Conservation (phyloP, 1,139 yeast species). For the Taphrina pruni region DNA sequence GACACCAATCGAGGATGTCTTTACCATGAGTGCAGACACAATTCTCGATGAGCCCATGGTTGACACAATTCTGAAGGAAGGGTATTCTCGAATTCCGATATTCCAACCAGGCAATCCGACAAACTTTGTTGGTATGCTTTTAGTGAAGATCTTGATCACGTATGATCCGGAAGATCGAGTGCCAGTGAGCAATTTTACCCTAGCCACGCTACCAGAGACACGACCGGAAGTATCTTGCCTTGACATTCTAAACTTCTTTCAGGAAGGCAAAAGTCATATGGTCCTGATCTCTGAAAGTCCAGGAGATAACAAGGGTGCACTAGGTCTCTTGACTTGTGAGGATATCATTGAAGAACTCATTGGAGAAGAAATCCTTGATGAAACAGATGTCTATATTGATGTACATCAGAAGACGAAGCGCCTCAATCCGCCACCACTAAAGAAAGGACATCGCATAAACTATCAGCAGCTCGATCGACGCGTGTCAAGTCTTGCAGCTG, state of each 20-base stretch:
- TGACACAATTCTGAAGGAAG: slow-evolving; percentile 89
- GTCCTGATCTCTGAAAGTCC: slow-evolving; percentile 87
- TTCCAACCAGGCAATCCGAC: slow-evolving; percentile 86
- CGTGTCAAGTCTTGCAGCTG: slow-evolving; percentile 8
- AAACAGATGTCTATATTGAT: slow-evolving; percentile 92
- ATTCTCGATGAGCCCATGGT: slow-evolving; percentile 83
- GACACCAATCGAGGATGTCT: slow-evolving; percentile 94
- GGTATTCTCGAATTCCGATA: slow-evolving; percentile 95
- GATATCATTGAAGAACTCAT: slow-evolving; percentile 96
- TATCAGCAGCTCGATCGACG: slow-evolving; percentile 33
- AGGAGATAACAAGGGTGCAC: slow-evolving; percentile 84
- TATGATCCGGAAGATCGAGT: slow-evolving; percentile 96
- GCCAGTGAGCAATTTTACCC: slow-evolving; percentile 90
- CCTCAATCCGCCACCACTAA: slow-evolving; percentile 22
- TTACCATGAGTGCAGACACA: slow-evolving; percentile 83
- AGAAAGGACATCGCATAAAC: slow-evolving; percentile 38
- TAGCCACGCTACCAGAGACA: slow-evolving; percentile 96
- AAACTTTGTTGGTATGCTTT: slow-evolving; percentile 92
- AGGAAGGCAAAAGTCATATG: slow-evolving; percentile 98
- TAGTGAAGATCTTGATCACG: slow-evolving; percentile 88
- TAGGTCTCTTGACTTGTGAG: slow-evolving; percentile 90
- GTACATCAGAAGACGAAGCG: slow-evolving; percentile 52
- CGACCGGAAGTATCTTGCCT: slow-evolving; percentile 89
- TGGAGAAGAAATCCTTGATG: slow-evolving; percentile 97
- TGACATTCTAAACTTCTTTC: slow-evolving; percentile 91